Conservation (phyloP, 371 early-diverging fungal genomes). For the Mucor sp. region DNA sequence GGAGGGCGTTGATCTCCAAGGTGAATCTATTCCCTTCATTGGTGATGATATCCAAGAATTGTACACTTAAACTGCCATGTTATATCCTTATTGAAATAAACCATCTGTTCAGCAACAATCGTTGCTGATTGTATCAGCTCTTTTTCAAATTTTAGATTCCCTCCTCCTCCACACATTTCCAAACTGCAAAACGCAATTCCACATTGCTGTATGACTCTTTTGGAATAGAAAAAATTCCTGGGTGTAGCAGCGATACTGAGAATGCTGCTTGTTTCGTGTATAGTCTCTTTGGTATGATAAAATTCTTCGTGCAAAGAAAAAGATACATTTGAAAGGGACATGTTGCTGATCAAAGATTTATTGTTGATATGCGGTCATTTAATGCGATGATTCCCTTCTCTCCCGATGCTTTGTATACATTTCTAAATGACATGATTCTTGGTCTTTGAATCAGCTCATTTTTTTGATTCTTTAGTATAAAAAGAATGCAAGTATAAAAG, state of each 20-base stretch:
- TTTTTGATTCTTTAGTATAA: not conserved
- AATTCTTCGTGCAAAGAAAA: not conserved
- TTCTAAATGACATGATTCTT: conserved; percentile 13
- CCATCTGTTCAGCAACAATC: not conserved
- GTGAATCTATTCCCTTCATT: conserved; percentile 46
- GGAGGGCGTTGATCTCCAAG: conserved; percentile 54
- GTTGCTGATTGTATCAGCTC: not conserved
- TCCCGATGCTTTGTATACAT: not conserved
- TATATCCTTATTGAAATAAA: not conserved
- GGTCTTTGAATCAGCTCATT: not conserved
- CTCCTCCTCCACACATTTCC: not conserved
- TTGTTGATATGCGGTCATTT: not conserved
- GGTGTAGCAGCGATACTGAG: not conserved
- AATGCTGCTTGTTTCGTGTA: no score
- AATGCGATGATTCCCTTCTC: not conserved
- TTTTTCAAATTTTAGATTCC: not conserved
- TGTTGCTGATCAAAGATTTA: not conserved
- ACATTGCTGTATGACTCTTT: not conserved
- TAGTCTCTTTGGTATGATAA: no score
- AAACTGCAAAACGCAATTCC: not conserved
- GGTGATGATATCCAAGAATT: conserved; percentile 40
- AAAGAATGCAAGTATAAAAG: conserved; percentile 3
- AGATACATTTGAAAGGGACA: not conserved
- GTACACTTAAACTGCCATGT: conserved; percentile 36
- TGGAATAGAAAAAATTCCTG: not conserved